Evolutionary conservation across 1,284 basidiomycete species (phyloP), one percentile per base, ranked within the genome.

Genomic region (Rhodotorula sp.): DNA sequence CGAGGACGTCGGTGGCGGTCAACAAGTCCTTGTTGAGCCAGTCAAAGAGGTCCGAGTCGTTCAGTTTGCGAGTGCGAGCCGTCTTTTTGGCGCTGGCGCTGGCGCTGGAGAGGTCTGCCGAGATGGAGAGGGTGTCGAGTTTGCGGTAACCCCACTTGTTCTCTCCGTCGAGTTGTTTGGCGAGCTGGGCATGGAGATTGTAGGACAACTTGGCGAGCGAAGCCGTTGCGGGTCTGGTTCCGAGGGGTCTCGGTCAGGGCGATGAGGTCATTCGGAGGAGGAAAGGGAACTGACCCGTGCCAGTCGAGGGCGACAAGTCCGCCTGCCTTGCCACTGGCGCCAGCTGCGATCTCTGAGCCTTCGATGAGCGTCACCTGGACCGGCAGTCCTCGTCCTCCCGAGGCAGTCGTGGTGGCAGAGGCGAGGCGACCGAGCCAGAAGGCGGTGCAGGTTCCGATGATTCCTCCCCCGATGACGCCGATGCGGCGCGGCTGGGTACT

Each of bases 301-400:
- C 88, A 89, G 78, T 93, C 89, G 67, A 87, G 85, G 0, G 94
- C 93, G 31, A 97, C 85, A n/a, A 97, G 88, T 0, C 94, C 94
- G 3, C 93, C 94, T 0, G 92, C 90, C 80, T 95, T 95, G 8
- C 94, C 94, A 0, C 89, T 91, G 1, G 93, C 92, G 0, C 81
- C 87, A 10, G 84, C 82, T 0, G 86, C 86, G 19, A 86, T 81
- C 8, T 78, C 80, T 1, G 89, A 91, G 5, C 91, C 89, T 81
- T 97, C 94, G 62, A 97, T 80, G 10, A 97, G 80, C 2, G 82
- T 84, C 66, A 84, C 79, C 28, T 70, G 73, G 43, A 71, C 63
- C 28, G 34, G 5, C 23, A 62, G 45, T 28, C 45, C 50, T 28
- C 45, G n/a, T n/a, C n/a, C 54, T 21, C 63, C 68, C 45, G 72